Evolutionary conservation across 2,329 filamentous ascomycete genomes (phyloP).

Genomic region (Arthroderma uncinatum): DNA sequence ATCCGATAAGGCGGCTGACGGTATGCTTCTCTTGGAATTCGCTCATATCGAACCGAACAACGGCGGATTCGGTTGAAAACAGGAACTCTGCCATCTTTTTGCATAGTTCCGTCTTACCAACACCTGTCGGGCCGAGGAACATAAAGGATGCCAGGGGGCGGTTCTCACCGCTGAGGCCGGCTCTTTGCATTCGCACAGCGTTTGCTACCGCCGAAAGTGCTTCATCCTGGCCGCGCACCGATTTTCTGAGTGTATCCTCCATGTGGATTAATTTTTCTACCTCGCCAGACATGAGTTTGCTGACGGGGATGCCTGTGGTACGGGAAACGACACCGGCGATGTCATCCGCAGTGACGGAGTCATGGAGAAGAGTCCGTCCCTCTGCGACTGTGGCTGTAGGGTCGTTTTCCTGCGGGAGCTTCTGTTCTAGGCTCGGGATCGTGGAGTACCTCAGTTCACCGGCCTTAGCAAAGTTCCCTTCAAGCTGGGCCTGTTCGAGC

Average conservation of each 20-base stretch:
- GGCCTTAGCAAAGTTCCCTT: conserved; percentile 81
- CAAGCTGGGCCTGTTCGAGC: conserved; percentile 74
- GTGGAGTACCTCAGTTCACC: conserved; percentile 80
- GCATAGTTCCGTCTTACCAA: conserved; percentile 94
- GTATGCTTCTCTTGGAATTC: conserved; percentile 98
- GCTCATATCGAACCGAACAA: conserved; percentile 93
- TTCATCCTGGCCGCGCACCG: conserved; percentile 86
- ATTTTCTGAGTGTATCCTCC: conserved; percentile 76
- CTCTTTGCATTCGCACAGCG: conserved; percentile 85
- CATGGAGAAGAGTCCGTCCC: conserved; percentile 62
- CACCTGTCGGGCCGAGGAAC: conserved; percentile 92
- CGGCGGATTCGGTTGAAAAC: conserved; percentile 82
- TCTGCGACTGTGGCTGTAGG: conserved; percentile 26
- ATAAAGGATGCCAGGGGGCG: conserved; percentile 89
- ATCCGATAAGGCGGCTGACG: conserved; percentile 81
- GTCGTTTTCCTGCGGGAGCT: conserved; percentile 60
- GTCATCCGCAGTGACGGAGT: conserved; percentile 89
- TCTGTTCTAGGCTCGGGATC: conserved; percentile 70
- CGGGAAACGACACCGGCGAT: conserved; percentile 86
- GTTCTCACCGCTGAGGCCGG: conserved; percentile 83
- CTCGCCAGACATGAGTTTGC: conserved; percentile 84
- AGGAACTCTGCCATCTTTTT: conserved; percentile 91
- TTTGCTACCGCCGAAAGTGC: conserved; percentile 83
- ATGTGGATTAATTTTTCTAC: conserved; percentile 91
- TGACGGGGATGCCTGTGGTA: conserved; percentile 83